Evolutionary conservation across 2,329 filamentous ascomycete genomes (phyloP).

Genomic region (Diaporthe sp.): DNA sequence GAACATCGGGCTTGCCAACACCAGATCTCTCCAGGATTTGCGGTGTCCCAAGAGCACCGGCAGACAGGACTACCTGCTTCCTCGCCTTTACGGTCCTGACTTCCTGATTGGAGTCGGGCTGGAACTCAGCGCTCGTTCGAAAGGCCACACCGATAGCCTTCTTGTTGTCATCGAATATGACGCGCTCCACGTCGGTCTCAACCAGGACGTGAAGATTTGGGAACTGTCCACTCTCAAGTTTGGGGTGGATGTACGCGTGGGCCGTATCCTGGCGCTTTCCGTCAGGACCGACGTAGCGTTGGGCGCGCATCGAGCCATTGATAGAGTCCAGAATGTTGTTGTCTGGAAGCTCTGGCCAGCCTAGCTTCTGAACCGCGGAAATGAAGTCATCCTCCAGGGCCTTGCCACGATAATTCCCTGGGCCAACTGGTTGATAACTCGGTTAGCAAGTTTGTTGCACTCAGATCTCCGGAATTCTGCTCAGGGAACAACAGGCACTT

Average conservation of each 20-base stretch:
- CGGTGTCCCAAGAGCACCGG: conserved; percentile 59
- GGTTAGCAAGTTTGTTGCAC: background rate
- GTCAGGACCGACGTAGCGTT: conserved; percentile 48
- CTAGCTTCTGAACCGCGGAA: conserved; percentile 56
- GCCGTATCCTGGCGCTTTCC: conserved; percentile 66
- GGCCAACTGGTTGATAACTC: background rate
- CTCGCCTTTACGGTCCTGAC: conserved; percentile 56
- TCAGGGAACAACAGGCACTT: background rate
- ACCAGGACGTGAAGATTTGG: conserved; percentile 65
- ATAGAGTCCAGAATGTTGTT: conserved; percentile 57
- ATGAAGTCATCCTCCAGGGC: conserved; percentile 58
- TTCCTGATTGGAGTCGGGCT: conserved; percentile 46
- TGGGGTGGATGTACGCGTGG: conserved; percentile 63
- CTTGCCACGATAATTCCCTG: background rate
- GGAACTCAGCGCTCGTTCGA: conserved; percentile 54
- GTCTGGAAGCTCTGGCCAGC: conserved; percentile 61
- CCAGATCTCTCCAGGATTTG: conserved; percentile 65
- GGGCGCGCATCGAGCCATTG: conserved; percentile 45
- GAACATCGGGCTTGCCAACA: conserved; percentile 54
- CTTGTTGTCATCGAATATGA: conserved; percentile 62
- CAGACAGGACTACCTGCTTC: conserved; percentile 60
- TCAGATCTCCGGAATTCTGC: background rate
- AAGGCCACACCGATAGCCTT: conserved; percentile 63
- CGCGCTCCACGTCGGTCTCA: conserved; percentile 62
- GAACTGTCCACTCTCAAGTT: conserved; percentile 57